phyloP scores from a whole-genome alignment of 164 flowering plant species.

The Akebia trifoliata region DNA sequence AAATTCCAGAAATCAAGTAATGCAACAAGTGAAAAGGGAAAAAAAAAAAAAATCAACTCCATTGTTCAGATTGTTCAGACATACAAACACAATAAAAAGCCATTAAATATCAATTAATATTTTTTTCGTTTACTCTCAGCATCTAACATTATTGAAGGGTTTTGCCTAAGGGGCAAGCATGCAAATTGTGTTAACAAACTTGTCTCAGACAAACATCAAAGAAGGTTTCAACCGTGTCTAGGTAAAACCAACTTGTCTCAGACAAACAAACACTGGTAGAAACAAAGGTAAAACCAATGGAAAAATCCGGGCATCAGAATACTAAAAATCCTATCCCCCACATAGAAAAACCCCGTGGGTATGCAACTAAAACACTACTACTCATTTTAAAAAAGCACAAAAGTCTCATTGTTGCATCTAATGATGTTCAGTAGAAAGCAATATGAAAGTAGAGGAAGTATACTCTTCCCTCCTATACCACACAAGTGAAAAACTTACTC shows the following conservation, averaged over 20 bases:
- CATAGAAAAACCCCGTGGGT: slow-evolving; percentile 20
- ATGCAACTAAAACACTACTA: slow-evolving; percentile 22
- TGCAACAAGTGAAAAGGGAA: too few relatives aligned
- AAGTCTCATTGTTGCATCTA: slow-evolving; percentile 32
- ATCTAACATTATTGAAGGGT: too few relatives aligned
- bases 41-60: too few relatives aligned
- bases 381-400: slow-evolving; percentile 28
- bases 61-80: too few relatives aligned
- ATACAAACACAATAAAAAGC: too few relatives aligned
- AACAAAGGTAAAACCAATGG: slow-evolving; percentile 12
- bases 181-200: too few relatives aligned
- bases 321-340: slow-evolving; percentile 19
- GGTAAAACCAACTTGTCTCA: slow-evolving; percentile 10
- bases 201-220: slow-evolving; percentile 10
- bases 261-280: neutral
- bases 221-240: slow-evolving; percentile 16
- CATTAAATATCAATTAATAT: too few relatives aligned
- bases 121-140: too few relatives aligned
- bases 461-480: slow-evolving; percentile 24
- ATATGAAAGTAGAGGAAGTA: slow-evolving; percentile 25
- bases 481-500: slow-evolving; percentile 47
- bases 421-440: slow-evolving; percentile 24
- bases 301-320: too few relatives aligned
- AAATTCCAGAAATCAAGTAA: too few relatives aligned
- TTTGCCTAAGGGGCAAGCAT: too few relatives aligned